These are phyloP conservation scores for Ustilago sp. DNA, from an alignment of 1,284 basidiomycete genomes.

Conservation along the genomic window DNA sequence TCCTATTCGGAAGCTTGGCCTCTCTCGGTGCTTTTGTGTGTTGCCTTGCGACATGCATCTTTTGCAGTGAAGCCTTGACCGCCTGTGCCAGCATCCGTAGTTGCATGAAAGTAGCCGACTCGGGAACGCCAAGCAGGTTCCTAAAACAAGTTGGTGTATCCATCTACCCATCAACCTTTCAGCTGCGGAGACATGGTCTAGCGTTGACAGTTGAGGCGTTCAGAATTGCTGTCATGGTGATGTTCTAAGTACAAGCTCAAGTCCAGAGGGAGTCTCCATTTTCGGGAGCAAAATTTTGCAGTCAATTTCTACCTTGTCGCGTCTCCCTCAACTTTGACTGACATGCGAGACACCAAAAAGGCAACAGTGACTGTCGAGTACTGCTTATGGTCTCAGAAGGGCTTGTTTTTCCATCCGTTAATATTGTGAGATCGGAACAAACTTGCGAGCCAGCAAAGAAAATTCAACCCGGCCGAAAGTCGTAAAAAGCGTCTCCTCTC, in stretches of 20 bases:
- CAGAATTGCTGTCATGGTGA: no score
- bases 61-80: neutral
- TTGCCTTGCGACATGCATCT: neutral
- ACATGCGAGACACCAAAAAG: no score
- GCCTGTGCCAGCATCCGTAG: neutral
- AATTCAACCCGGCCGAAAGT: neutral
- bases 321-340: neutral
- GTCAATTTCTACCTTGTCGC: no score
- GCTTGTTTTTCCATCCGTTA: no score
- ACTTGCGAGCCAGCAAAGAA: neutral
- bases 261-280: no score
- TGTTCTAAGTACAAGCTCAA: no score
- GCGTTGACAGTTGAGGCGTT: neutral
- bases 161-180: neutral
- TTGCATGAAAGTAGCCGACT: conserved; percentile 6
- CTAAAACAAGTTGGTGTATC: neutral
- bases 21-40: neutral
- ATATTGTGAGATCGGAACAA: neutral
- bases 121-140: conserved; percentile 2
- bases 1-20: conserved; percentile 12
- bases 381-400: no score
- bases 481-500: neutral
- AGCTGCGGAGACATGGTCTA: conserved; percentile 7
- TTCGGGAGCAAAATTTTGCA: no score
- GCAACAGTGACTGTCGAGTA: no score